These are phyloP conservation scores for Mycena latifolia DNA, from an alignment of 768 basidiomycete species.

Conservation along the genomic window DNA sequence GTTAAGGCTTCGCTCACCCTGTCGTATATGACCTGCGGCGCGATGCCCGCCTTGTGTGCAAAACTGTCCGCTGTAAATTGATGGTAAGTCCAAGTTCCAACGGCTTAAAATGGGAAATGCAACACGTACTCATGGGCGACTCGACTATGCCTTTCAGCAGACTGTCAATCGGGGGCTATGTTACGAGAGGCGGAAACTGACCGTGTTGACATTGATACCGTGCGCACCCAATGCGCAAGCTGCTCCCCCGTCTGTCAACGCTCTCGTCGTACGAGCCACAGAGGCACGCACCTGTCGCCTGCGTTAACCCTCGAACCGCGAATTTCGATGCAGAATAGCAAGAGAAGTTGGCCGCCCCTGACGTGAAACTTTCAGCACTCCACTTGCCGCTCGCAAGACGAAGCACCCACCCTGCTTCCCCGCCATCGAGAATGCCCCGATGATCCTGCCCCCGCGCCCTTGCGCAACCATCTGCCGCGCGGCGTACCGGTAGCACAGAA, in stretches of 20 bases:
- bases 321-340: conserved; percentile 50
- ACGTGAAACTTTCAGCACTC: background rate
- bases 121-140: background rate
- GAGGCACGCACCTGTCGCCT: conserved; percentile 34
- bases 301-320: conserved; percentile 52
- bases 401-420: conserved; percentile 39
- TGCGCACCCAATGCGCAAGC: conserved; percentile 29
- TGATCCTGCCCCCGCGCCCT: conserved; percentile 44
- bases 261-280: background rate
- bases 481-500: conserved; percentile 41
- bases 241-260: background rate
- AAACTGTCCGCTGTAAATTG: background rate
- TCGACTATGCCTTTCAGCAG: background rate
- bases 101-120: too few species aligned
- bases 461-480: conserved; percentile 43
- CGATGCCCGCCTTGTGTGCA: background rate
- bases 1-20: background rate
- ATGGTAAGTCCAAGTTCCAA: too few species aligned
- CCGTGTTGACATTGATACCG: conserved; percentile 34
- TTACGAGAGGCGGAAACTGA: background rate
- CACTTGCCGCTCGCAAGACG: background rate
- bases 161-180: too few species aligned
- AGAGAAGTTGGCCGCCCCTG: conserved; percentile 19
- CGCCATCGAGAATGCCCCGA: conserved; percentile 43
- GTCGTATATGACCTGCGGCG: background rate